Base-by-base conservation (phyloP, 306 rosid genomes). In the Quillaja saponaria region DNA sequence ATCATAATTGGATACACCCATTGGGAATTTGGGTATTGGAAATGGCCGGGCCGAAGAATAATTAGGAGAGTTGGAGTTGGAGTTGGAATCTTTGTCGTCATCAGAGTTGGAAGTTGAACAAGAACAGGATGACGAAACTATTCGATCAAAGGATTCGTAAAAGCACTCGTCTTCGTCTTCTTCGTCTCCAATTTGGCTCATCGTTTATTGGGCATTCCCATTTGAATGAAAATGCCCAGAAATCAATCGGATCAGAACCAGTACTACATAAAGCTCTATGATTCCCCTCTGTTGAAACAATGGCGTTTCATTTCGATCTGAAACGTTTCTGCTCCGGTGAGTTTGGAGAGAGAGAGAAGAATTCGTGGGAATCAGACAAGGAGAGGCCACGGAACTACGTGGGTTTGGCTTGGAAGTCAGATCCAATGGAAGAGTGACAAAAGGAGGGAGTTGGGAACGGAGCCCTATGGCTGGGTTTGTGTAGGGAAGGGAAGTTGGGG, bases 101-200 rank as follows among this genome's bases (percentile, higher is more conserved):
- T 81, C 78, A 50, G 95, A 83, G 82, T 74, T 74, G 63, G 97
- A 90, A 57, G 85, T 81, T 40, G 99, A 92, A 60, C 96, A 88
- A 0, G 98, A 92, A 64, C 95, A 85, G 4, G 97, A 80, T 21
- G 90, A 85, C 5, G 96, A 92, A 75, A 71, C 90, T 48, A 89
- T 61, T 51, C 95, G 96, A 84, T 89, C 97, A 57, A 81, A 80
- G 28, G 99, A 84, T 72, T 92, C 99, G 90, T 84, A 87, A 77
- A 89, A 92, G 74, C 81, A 73, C 63, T 86, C 88, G 60, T 60
- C 78, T 48, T 87, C 82, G 67, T 79, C 82, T 47, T 76, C 85
- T 55, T 79, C 81, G 39, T 69, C 74, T 47, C 58, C 66, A 58
- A 85, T 69, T 72, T 73, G 84, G 90, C 75, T 89, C 95, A 92